Evolutionary conservation across 805 yeast species (phyloP).

Genomic region (Dipodascopsis uninucleata): DNA sequence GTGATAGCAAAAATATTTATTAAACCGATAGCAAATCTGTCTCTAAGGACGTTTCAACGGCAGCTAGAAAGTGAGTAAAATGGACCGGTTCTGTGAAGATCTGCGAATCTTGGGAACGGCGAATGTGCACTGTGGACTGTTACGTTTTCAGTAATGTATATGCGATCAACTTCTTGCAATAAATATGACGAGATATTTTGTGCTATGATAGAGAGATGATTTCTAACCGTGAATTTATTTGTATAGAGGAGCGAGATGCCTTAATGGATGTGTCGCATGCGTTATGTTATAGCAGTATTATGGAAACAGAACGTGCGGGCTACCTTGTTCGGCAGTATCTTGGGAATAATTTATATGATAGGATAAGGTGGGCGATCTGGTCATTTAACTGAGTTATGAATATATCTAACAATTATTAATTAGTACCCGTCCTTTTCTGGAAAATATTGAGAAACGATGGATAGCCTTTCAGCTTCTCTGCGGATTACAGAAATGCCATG

Average conservation of each 20-base stretch:
- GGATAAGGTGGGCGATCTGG: slow-evolving; percentile 45
- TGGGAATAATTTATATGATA: slow-evolving; percentile 77
- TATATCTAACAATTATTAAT: slow-evolving; percentile 16
- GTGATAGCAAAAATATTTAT: slow-evolving; percentile 78
- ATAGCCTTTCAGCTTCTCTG: slow-evolving; percentile 72
- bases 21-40: slow-evolving; percentile 50
- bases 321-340: slow-evolving; percentile 81
- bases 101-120: too few species aligned
- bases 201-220: slow-evolving; percentile 15
- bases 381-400: background rate
- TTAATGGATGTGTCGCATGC: slow-evolving; percentile 57
- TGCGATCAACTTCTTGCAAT: slow-evolving; percentile 24
- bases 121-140: too few species aligned
- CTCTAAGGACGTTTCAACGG: slow-evolving; percentile 15
- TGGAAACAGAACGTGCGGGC: slow-evolving; percentile 90
- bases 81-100: too few species aligned
- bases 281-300: slow-evolving; percentile 64
- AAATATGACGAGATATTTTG: background rate
- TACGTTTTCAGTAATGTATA: too few species aligned
- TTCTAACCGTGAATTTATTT: slow-evolving; percentile 27
- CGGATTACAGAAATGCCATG: slow-evolving; percentile 63
- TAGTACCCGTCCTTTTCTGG: slow-evolving; percentile 80
- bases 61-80: slow-evolving; percentile 23
- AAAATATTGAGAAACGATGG: slow-evolving; percentile 77
- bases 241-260: slow-evolving; percentile 39